A percentile compares a stretch with the other conserved stretches of the same genome.
Evolutionary conservation across 2,329 filamentous ascomycete genomes (phyloP).

Genomic region (Calonectria pauciramosa): DNA sequence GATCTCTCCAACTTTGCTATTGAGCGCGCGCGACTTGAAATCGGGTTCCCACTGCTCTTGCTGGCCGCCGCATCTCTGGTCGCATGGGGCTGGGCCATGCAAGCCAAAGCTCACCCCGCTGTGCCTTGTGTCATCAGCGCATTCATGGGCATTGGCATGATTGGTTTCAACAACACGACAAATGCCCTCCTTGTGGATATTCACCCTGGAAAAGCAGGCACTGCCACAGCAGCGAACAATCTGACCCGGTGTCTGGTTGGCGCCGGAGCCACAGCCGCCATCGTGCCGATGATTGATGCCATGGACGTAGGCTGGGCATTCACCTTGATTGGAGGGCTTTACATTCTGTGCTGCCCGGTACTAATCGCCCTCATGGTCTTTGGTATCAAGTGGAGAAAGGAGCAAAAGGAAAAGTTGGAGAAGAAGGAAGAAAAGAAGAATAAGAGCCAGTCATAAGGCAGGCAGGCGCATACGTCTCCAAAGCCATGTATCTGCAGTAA

Average conservation of each 20-base stretch:
- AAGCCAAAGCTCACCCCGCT: constrained; percentile 58
- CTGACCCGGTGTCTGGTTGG: constrained; percentile 68
- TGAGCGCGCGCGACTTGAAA: constrained; percentile 63
- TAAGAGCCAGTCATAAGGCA: background rate
- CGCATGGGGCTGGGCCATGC: constrained; percentile 66
- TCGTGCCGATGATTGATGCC: constrained; percentile 64
- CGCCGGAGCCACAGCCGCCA: constrained; percentile 64
- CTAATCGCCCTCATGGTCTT: constrained; percentile 57
- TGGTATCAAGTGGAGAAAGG: constrained; percentile 60
- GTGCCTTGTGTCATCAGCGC: constrained; percentile 63
- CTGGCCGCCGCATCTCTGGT: constrained; percentile 62
- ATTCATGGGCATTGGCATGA: constrained; percentile 62
- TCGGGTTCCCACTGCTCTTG: constrained; percentile 65
- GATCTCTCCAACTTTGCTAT: constrained; percentile 65
- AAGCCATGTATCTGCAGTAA: background rate
- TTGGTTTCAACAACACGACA: constrained; percentile 67
- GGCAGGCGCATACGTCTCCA: background rate
- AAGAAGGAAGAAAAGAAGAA: constrained; percentile 35
- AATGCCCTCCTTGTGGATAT: constrained; percentile 70
- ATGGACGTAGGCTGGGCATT: constrained; percentile 68
- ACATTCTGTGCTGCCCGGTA: constrained; percentile 55
- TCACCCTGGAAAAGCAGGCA: constrained; percentile 64
- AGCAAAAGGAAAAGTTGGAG: constrained; percentile 46
- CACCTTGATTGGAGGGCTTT: constrained; percentile 60
- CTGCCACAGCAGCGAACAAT: constrained; percentile 70